Evolutionary conservation across 2,329 filamentous ascomycete species (phyloP), one percentile per base, ranked within the genome.

Genomic region (Teratosphaeria destructans): DNA sequence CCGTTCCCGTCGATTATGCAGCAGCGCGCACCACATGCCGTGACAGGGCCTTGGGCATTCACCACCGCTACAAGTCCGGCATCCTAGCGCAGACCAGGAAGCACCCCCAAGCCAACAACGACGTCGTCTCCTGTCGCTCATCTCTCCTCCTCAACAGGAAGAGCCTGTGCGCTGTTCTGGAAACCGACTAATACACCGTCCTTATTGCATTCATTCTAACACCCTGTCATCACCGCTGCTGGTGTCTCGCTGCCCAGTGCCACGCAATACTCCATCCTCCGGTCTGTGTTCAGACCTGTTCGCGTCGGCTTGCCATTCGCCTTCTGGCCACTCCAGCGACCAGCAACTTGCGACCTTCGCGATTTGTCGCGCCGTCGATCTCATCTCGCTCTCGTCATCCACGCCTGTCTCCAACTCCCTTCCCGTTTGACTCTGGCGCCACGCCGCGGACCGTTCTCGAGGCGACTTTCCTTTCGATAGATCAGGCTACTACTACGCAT

Each of bases 401-500:
- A n/a, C 53, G 53, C 27, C 34, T 54, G 53, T 32, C 19, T 53
- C 26, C 53, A 34, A 43, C 27, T 27, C 27, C 53, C 27, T 19
- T 19, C 8, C 53, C 2, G 16, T 37, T 54, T 32, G 34, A 56
- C 54, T 37, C 23, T 43, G 29, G 47, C 54, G 32, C 43, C 14
- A 29, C 54, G 27, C 59, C 60, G 57, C 58, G 57, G 56, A 59
- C 54, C 55, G 57, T 43, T 55, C 60, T 52, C 57, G 56, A 56
- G 59, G 59, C 58, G 57, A 63, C 55, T 11, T 32, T 14, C n/a
- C 19, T 23, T 32, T 54, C 35, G n/a, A 35, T 26, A 54, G 56
- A 54, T 52, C 58, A 56, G 60, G 61, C 61, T 56, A 59, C 59
- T 56, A 59, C 59, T 59, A 59, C 64, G 61, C 63, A 62, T 63